Evolutionary conservation across 2,329 filamentous ascomycete genomes (phyloP).

Genomic region (Alternaria angustiovoidea): DNA sequence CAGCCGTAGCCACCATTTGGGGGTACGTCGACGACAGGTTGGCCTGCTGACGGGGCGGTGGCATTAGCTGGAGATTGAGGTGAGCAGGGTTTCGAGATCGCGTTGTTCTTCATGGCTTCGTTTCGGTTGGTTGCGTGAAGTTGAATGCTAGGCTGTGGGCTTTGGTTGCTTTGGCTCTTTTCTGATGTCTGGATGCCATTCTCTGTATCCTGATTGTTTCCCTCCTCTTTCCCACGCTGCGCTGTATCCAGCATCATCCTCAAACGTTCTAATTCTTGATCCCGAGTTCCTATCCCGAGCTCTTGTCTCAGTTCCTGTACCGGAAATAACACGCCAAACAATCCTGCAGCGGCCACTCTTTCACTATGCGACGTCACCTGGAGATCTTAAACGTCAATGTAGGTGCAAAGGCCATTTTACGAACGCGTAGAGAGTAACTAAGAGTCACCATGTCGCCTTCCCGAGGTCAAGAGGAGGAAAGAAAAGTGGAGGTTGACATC

Average conservation of each 20-base stretch:
- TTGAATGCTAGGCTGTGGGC: not conserved
- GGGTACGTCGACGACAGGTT: slow-evolving; percentile 50
- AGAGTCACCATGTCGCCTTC: not conserved
- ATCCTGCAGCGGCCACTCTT: too few relatives aligned
- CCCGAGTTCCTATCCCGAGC: not conserved
- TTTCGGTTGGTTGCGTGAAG: not conserved
- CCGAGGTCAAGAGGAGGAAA: not conserved
- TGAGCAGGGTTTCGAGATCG: not conserved
- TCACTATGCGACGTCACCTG: not conserved
- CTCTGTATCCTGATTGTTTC: not conserved
- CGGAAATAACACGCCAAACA: not conserved
- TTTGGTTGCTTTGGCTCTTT: not conserved
- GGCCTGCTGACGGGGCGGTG: rapidly evolving
- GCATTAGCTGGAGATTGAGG: not conserved
- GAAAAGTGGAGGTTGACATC: slow-evolving; percentile 4
- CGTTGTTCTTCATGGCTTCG: not conserved
- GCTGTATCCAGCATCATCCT: not conserved
- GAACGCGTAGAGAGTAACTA: not conserved
- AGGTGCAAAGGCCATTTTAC: not conserved
- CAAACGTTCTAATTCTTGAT: not conserved
- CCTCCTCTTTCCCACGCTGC: slow-evolving; percentile 4
- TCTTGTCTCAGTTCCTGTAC: not conserved
- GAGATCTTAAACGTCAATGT: not conserved
- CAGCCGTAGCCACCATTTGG: slow-evolving; percentile 70
- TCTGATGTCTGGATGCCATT: not conserved